Evolutionary conservation across 2,329 filamentous ascomycete genomes (phyloP).

Genomic region (Huntiella savannae): DNA sequence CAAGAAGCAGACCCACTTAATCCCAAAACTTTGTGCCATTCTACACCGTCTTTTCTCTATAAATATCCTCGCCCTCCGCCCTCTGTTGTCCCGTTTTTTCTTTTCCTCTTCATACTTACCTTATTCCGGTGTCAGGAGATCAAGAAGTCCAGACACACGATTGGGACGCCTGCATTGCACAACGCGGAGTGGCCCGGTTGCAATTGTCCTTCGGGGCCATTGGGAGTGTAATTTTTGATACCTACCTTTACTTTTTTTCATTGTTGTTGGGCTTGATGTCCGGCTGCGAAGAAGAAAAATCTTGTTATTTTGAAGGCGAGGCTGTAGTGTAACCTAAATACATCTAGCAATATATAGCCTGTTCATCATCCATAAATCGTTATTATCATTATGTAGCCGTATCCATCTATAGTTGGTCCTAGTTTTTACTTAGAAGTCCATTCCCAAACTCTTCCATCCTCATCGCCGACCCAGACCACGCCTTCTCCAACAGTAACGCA

Average conservation of each 20-base stretch:
- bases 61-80: slow-evolving; percentile 14
- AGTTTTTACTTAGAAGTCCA: slow-evolving; percentile 23
- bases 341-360: not conserved
- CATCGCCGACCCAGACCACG: slow-evolving; percentile 82
- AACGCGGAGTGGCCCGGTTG: slow-evolving; percentile 28
- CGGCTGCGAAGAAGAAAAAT: slow-evolving; percentile 25
- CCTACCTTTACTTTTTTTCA: slow-evolving; percentile 21
- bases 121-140: slow-evolving; percentile 25
- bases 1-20: too few species aligned
- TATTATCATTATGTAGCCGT: not conserved
- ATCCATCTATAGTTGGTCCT: not conserved
- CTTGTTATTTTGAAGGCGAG: not conserved
- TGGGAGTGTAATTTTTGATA: slow-evolving; percentile 31
- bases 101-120: slow-evolving; percentile 32
- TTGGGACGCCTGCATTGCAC: slow-evolving; percentile 33
- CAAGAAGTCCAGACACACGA: slow-evolving; percentile 25
- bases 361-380: not conserved
- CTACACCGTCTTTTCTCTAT: slow-evolving; percentile 14
- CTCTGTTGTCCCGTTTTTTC: slow-evolving; percentile 15
- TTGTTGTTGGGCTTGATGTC: slow-evolving; percentile 21
- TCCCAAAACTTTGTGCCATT: not conserved
- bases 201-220: slow-evolving; percentile 34
- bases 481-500: slow-evolving; percentile 70
- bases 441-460: slow-evolving; percentile 56
- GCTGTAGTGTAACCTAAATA: not conserved